Base-by-base conservation (phyloP, 1,284 basidiomycete species). In the Melampsora americana region DNA sequence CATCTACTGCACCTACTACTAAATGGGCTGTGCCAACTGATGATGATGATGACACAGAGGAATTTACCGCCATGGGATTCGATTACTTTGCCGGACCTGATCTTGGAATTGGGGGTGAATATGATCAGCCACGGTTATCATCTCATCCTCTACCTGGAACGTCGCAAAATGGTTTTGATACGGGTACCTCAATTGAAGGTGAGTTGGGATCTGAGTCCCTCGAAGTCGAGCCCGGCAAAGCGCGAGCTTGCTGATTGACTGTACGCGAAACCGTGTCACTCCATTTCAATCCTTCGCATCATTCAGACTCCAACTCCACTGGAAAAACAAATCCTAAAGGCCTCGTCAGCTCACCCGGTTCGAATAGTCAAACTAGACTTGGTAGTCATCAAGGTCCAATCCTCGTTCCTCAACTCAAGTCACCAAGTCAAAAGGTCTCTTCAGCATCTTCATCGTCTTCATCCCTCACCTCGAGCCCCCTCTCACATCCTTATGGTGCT, bases 21-120 rank as follows among this genome's bases (percentile, higher is more conserved):
- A 66, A 69, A 35, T 69, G 66, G 74, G 53, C 60, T 46, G 60
- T 42, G 1, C 9, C 67, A 28, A 64, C 59, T 12, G 60, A 56
- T 5, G 74, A 76, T n/a, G 74, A 76, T 46, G 74, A 76, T 53
- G 74, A 76, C 61, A 76, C 74, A 0, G 74, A 69, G 62, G 74
- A 76, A 48, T 76, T 76, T 53, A 76, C 74, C 9, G 66, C 74
- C n/a, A 76, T 76, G 74, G 74, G 74, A 12, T 76, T 69, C 65
- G 74, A 76, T 65, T 76, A 76, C 62, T 76, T 76, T 39, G 65
- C 74, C 9, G 74, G 66, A 30, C 66, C 74, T n/a, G 67, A 69
- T 50, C n/a, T 69, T 35, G 74, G 66, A 1, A 16, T 69, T 14
- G 74, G 74, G 4, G 74, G 69, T 59, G 74, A 76, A 26, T 76